These are phyloP conservation scores for Aspergillus sp. DNA, from an alignment of 2,329 filamentous ascomycete genomes.

Conservation along the genomic window DNA sequence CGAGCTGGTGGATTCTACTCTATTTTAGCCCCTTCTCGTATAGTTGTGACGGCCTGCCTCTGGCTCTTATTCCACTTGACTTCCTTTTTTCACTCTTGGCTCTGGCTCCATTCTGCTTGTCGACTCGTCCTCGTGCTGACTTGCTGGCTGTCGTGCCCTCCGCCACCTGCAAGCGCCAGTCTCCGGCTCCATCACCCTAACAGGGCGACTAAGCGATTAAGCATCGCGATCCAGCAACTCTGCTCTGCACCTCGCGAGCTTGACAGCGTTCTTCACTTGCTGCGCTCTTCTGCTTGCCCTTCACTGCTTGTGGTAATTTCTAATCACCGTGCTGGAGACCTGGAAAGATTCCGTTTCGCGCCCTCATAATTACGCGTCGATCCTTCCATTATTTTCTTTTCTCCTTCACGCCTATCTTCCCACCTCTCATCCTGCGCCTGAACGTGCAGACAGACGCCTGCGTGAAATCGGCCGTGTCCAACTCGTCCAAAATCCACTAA, in stretches of 20 bases:
- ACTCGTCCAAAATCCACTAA: constrained; percentile 4
- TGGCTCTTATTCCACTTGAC: constrained; percentile 12
- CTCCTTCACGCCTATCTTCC: constrained; percentile 6
- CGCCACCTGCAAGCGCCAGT: constrained; percentile 40
- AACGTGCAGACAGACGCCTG: constrained; percentile 2
- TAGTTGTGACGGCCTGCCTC: constrained; percentile 16
- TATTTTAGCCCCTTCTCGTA: constrained; percentile 16
- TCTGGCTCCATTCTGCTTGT: neutral
- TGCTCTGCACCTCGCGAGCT: constrained; percentile 2
- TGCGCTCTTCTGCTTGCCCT: constrained; percentile 16
- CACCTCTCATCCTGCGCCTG: constrained; percentile 5
- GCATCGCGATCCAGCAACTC: constrained; percentile 31
- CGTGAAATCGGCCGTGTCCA: neutral
- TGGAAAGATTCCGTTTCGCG: neutral
- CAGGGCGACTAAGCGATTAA: constrained; percentile 40
- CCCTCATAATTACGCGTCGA: constrained; percentile 17
- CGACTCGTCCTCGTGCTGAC: constrained; percentile 30
- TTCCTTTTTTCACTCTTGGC: constrained; percentile 6
- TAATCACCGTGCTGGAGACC: constrained; percentile 7
- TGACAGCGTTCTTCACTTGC: neutral
- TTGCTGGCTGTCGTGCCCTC: constrained; percentile 21
- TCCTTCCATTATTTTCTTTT: constrained; percentile 18
- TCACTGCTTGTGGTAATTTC: constrained; percentile 3
- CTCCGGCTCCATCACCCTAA: constrained; percentile 34
- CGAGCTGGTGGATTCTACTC: constrained; percentile 22